A percentile compares a stretch with the other conserved stretches of the same genome.
Evolutionary conservation across 2,329 filamentous ascomycete genomes (phyloP).

Genomic region (Fusarium begoniae): DNA sequence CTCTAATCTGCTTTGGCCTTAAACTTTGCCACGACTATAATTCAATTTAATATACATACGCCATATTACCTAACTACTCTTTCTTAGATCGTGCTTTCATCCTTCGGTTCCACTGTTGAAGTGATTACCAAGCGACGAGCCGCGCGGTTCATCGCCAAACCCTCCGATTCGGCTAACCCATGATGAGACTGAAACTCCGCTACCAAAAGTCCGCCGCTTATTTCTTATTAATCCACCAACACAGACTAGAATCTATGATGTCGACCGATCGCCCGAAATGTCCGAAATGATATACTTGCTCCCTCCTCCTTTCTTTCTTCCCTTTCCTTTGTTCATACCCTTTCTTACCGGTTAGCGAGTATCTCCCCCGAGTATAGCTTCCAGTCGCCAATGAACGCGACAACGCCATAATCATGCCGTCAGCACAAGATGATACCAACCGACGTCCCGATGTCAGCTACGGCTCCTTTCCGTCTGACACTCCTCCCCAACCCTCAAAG

Average conservation of each 20-base stretch:
- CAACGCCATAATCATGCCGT: background rate
- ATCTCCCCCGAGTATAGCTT: background rate
- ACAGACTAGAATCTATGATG: constrained; percentile 9
- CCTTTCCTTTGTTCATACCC: background rate
- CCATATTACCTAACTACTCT: background rate
- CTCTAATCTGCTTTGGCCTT: background rate
- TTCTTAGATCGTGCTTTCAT: too few relatives aligned
- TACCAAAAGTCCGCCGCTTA: constrained; percentile 4
- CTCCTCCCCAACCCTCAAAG: constrained; percentile 22
- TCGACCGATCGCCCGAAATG: constrained; percentile 21
- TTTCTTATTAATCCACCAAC: constrained; percentile 20
- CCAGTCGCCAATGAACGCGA: background rate
- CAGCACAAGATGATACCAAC: background rate
- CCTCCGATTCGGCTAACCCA: constrained; percentile 4
- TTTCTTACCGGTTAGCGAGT: background rate
- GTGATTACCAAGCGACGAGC: constrained; percentile 1
- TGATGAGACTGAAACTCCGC: constrained; percentile 13
- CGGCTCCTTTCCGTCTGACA: constrained; percentile 9
- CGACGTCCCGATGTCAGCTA: background rate
- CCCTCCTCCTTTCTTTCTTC: background rate
- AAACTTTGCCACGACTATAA: background rate
- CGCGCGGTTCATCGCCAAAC: background rate
- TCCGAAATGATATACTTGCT: constrained; percentile 3
- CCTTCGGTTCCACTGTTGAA: background rate
- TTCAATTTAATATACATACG: background rate